phyloP scores from a whole-genome alignment of 306 rosid species.

The Lathyrus aphaca region DNA sequence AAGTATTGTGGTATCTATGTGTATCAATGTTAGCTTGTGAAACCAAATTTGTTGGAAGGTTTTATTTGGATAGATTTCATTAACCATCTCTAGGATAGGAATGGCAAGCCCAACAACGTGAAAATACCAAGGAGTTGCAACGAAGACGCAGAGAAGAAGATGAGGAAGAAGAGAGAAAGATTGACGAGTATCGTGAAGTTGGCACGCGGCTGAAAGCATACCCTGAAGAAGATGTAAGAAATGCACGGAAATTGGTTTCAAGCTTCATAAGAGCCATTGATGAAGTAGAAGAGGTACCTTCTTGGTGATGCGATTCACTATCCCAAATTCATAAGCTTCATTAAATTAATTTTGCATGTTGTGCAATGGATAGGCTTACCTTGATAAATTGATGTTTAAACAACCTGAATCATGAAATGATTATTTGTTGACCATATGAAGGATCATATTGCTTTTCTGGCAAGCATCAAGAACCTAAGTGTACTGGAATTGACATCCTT shows the following conservation, averaged over 20 bases:
- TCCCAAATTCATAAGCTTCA: not conserved
- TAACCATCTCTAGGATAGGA: constrained; percentile 58
- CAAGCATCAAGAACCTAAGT: too few relatives aligned
- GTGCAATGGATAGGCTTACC: constrained; percentile 18
- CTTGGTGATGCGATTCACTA: constrained; percentile 8
- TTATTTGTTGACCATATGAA: too few relatives aligned
- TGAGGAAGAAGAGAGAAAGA: constrained; percentile 81
- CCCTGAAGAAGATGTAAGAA: constrained; percentile 77
- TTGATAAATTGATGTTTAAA: constrained; percentile 3
- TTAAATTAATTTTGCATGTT: constrained; percentile 11
- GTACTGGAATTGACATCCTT: too few relatives aligned
- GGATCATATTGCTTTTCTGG: too few relatives aligned
- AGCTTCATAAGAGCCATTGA: constrained; percentile 80
- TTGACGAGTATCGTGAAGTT: constrained; percentile 82
- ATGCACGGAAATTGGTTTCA: constrained; percentile 76
- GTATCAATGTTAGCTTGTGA: constrained; percentile 21
- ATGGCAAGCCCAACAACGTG: constrained; percentile 88
- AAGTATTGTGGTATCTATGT: not conserved
- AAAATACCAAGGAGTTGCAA: constrained; percentile 72
- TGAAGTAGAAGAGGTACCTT: constrained; percentile 90
- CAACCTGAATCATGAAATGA: too few relatives aligned
- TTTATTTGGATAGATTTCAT: constrained; percentile 45
- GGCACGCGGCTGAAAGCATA: constrained; percentile 79
- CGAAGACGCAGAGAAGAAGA: constrained; percentile 64
- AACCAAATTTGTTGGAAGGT: constrained; percentile 12